These are phyloP conservation scores for Oxyria digyna DNA, from an alignment of 148 eudicot genomes.

Conservation along the genomic window DNA sequence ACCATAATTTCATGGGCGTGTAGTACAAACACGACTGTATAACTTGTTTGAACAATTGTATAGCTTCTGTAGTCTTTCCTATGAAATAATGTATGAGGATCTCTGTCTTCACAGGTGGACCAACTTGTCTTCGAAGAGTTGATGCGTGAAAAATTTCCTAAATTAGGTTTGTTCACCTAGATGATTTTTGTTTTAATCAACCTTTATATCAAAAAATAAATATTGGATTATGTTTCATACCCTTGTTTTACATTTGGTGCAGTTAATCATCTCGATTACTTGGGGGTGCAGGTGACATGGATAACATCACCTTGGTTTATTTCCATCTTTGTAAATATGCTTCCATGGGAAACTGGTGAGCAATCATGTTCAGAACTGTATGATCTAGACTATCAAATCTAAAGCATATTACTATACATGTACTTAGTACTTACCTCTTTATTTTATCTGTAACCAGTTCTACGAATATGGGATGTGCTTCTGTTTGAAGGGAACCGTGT, in stretches of 20 bases:
- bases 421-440: background rate
- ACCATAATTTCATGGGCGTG: background rate
- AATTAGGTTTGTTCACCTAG: constrained; percentile 43
- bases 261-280: constrained; percentile 91
- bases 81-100: background rate
- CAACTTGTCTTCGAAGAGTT: constrained; percentile 93
- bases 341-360: constrained; percentile 99
- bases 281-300: constrained; percentile 94
- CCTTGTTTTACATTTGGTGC: constrained; percentile 24
- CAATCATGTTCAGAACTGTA: background rate
- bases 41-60: background rate
- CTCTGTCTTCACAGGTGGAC: constrained; percentile 48
- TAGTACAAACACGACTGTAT: background rate
- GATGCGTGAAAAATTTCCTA: constrained; percentile 81
- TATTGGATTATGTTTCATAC: constrained; percentile 10
- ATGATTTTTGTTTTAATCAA: background rate
- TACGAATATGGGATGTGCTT: constrained; percentile 94
- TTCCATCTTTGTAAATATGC: constrained; percentile 74
- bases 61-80: background rate
- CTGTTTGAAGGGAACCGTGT: constrained; percentile 92
- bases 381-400: background rate
- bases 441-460: constrained; percentile 36
- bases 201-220: background rate
- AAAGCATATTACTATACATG: background rate
- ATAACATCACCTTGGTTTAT: constrained; percentile 91